These are phyloP conservation scores for Magnaporthales sp. DNA, from an alignment of 2,329 filamentous ascomycete genomes.

Conservation along the genomic window DNA sequence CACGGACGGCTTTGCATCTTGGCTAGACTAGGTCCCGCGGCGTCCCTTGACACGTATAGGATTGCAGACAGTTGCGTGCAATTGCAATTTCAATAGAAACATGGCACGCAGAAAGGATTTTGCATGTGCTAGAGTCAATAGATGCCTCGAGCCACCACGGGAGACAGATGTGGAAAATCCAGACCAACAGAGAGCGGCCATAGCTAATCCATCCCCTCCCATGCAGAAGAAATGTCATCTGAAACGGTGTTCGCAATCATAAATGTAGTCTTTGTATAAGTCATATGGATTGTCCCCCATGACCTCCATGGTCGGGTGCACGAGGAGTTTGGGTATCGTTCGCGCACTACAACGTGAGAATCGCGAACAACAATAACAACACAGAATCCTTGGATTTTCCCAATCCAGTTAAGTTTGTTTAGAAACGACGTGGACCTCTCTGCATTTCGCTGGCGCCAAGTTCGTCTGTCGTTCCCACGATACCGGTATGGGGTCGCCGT, in stretches of 20 bases:
- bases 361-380: neutral
- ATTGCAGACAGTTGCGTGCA: no score
- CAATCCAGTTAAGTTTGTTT: neutral
- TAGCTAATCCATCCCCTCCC: neutral
- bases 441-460: neutral
- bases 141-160: neutral
- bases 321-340: neutral
- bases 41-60: neutral
- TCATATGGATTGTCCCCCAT: neutral
- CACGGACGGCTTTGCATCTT: neutral
- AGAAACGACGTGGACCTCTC: neutral
- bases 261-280: neutral
- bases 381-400: neutral
- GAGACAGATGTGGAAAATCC: neutral
- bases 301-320: neutral
- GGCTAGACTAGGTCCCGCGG: neutral
- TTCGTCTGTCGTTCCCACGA: neutral
- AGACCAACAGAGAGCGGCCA: neutral
- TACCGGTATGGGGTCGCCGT: neutral
- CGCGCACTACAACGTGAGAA: neutral
- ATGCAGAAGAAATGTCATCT: neutral
- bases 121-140: neutral
- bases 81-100: no score
- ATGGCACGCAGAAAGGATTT: no score
- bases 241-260: neutral